Conservation (phyloP, 768 basidiomycete species). For the Kwoniella bestiolae region DNA sequence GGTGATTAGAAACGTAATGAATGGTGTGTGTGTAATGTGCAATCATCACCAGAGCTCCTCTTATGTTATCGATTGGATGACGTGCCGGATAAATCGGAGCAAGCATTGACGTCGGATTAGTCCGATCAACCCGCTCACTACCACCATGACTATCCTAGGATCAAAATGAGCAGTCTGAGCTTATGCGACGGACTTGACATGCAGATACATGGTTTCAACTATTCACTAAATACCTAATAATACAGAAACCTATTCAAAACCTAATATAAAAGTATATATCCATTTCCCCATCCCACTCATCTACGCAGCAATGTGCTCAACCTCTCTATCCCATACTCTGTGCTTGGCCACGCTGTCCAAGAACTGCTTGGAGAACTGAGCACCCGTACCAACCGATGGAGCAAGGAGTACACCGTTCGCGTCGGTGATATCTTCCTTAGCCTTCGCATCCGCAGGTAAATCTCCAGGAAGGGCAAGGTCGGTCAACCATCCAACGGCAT, state of each 20-base stretch:
- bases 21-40: too few species aligned
- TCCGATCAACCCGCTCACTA: not conserved
- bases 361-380: constrained; percentile 54
- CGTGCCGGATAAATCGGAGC: not conserved
- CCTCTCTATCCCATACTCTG: constrained; percentile 58
- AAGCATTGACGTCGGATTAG: not conserved
- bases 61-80: not conserved
- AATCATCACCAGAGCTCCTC: too few species aligned
- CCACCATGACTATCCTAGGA: too few species aligned
- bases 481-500: constrained; percentile 57
- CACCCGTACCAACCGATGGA: constrained; percentile 46
- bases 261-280: too few species aligned
- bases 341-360: constrained; percentile 58
- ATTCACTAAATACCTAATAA: not conserved
- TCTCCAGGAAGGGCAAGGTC: constrained; percentile 59
- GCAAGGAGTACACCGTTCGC: constrained; percentile 59
- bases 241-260: not conserved
- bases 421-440: constrained; percentile 37
- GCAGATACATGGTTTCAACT: not conserved
- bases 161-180: too few species aligned
- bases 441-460: constrained; percentile 42
- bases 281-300: not conserved
- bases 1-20: too few species aligned
- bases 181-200: not conserved
- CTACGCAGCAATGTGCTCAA: constrained; percentile 54